phyloP scores from a whole-genome alignment of 225 moss, liverwort and hornwort species.

The Straminergon stramineum region DNA sequence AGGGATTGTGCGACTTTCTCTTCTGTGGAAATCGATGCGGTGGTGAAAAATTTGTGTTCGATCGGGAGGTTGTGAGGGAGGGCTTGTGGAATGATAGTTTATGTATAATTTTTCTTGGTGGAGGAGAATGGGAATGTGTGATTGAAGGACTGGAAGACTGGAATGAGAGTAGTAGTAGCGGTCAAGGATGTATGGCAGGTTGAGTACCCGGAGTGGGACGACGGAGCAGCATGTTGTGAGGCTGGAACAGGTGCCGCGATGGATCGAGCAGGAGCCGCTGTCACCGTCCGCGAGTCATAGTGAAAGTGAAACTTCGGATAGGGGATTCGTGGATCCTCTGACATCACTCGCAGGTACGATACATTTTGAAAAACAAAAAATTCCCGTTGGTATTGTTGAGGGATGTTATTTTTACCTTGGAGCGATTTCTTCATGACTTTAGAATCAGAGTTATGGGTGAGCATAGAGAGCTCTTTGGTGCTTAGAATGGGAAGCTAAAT shows the following conservation, averaged over 20 bases:
- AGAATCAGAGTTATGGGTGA: neutral
- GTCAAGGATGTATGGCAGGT: slow-evolving; percentile 75
- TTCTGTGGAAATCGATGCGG: neutral
- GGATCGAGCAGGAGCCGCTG: slow-evolving; percentile 89
- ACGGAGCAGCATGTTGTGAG: slow-evolving; percentile 68
- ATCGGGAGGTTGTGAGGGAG: neutral
- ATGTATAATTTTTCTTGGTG: neutral
- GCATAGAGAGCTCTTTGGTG: neutral
- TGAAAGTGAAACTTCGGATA: slow-evolving; percentile 62
- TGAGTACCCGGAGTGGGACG: slow-evolving; percentile 55
- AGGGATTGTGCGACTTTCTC: neutral
- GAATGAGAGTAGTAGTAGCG: slow-evolving; percentile 38
- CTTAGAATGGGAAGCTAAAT: neutral
- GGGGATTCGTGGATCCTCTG: slow-evolving; percentile 75
- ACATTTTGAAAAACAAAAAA: neutral
- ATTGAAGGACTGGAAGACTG: slow-evolving; percentile 13
- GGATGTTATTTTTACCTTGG: neutral
- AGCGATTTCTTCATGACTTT: neutral
- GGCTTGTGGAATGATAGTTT: neutral
- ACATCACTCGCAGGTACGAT: slow-evolving; percentile 56
- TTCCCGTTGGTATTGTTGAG: neutral
- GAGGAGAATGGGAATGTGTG: slow-evolving; percentile 7
- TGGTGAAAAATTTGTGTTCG: neutral
- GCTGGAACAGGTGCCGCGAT: slow-evolving; percentile 90
- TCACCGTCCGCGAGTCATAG: slow-evolving; percentile 64